phyloP scores from a whole-genome alignment of 495 filamentous ascomycete species.

The Endocarpon pusillum region DNA sequence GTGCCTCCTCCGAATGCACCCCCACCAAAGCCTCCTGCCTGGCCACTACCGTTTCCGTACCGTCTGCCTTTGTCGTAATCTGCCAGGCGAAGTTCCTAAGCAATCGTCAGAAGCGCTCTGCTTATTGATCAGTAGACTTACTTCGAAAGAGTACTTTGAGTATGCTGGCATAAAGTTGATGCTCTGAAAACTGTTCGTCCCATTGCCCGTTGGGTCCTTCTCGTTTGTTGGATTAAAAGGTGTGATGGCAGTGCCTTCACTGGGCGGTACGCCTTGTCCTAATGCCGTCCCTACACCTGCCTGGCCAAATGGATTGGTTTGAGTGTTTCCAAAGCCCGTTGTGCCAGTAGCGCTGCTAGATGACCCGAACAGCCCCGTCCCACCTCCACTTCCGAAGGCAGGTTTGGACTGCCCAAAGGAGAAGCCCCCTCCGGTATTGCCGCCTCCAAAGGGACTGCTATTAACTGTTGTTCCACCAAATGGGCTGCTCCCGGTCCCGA shows the following conservation, averaged over 20 bases:
- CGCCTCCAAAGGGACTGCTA: conserved; percentile 33
- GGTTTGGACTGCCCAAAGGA: too few relatives aligned
- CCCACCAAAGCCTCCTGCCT: conserved; percentile 66
- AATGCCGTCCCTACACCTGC: conserved; percentile 11
- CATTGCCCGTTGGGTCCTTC: conserved; percentile 45
- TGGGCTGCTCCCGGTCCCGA: conserved; percentile 27
- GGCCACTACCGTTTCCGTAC: conserved; percentile 62
- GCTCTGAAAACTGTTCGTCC: conserved; percentile 68
- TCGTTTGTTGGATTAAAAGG: conserved; percentile 63
- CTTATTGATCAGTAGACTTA: conserved; percentile 10
- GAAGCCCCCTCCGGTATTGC: conserved; percentile 14
- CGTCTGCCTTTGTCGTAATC: conserved; percentile 82
- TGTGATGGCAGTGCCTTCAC: conserved; percentile 53
- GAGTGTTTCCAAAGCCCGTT: conserved; percentile 17
- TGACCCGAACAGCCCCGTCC: conserved; percentile 26
- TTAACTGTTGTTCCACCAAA: conserved; percentile 28
- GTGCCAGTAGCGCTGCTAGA: conserved; percentile 13
- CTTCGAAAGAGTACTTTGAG: conserved; percentile 73
- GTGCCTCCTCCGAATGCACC: conserved; percentile 24
- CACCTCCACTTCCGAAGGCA: too few relatives aligned
- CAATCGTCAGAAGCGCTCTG: conserved; percentile 7
- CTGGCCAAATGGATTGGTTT: conserved; percentile 27
- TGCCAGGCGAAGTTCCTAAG: conserved; percentile 71
- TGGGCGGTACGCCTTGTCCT: conserved; percentile 21
- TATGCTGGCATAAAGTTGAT: conserved; percentile 77